Conservation (phyloP, 768 basidiomycete genomes). For the Russula vinacea region DNA sequence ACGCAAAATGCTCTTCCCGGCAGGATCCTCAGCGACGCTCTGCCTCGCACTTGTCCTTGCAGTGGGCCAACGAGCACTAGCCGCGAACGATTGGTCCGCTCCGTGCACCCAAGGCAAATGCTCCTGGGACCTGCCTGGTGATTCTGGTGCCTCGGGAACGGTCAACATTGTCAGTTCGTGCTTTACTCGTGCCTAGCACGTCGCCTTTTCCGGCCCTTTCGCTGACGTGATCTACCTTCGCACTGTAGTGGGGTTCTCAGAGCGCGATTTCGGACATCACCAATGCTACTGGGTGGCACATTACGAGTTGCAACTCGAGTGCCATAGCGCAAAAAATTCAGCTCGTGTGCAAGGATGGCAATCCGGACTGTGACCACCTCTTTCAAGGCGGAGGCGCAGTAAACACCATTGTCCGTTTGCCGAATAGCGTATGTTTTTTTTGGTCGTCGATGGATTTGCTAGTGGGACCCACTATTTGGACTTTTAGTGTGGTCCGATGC, state of each 20-base stretch:
- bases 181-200: not conserved
- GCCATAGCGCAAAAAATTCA: conserved; percentile 3
- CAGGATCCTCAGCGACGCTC: not conserved
- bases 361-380: conserved; percentile 26
- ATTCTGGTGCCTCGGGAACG: conserved; percentile 1
- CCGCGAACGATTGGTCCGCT: conserved; percentile 20
- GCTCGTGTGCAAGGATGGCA: conserved; percentile 6
- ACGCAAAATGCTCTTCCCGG: not conserved
- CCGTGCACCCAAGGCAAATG: conserved; percentile 20
- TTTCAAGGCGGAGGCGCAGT: conserved; percentile 21
- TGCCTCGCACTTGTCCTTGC: conserved; percentile 6
- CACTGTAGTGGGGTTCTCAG: conserved; percentile 16
- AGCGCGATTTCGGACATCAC: conserved; percentile 26
- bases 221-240: not conserved
- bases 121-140: conserved; percentile 16
- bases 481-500: conserved; percentile 9
- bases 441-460: too few relatives aligned
- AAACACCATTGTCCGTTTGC: conserved; percentile 30
- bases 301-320: conserved; percentile 12
- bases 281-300: conserved; percentile 7
- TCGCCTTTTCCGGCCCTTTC: not conserved
- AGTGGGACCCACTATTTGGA: not conserved
- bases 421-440: conserved; percentile 14
- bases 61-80: conserved; percentile 1
- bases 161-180: conserved; percentile 20